Base-by-base conservation (phyloP, 179 eudicot species). In the Camellia oleifera region DNA sequence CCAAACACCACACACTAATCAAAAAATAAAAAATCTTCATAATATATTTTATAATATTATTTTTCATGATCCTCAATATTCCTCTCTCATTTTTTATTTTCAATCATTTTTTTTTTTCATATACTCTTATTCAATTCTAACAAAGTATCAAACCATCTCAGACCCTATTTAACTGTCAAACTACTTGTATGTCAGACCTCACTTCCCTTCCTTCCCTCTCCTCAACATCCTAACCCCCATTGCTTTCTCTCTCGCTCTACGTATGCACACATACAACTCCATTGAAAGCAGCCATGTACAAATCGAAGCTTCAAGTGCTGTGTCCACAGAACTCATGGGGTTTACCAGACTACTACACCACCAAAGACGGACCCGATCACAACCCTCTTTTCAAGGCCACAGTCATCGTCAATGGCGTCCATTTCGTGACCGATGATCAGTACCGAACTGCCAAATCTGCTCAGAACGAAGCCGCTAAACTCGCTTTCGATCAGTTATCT, bases 311-410 rank as follows among this genome's bases (percentile, higher is more conserved):
- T 20, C 87, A 84, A 23, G 80, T 72, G n/a, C 65, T 86, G 5
- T 86, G 87, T 75, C 85, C 79, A 0, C 67, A 77, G 77, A 50
- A 69, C 5, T n/a, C 54, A 8, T 86, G 89, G 87, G 50, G 18
- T 5, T 61, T 79, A 8, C 89, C 89, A 1, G 65, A 23, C 7
- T 86, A 86, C 76, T 12, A 68, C 0, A 18, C 71, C 4, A 10
- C 20, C 17, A 82, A 69, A 52, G 83, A 76, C 4, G 89, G 89
- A n/a, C 75, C 72, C 2, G 87, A 79, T 50, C 89, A 86, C 76
- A 15, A 9, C 58, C 75, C 87, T n/a, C 74, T 75, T 0, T 86
- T 83, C 80, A 79, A 5, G 0, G 81, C 87, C 20, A 76, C 82
- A 5, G 85, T 86, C 9, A 48, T 56, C 67, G 80, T 84, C 32